These are phyloP conservation scores for Blastocrithidia nonstop DNA, from an alignment of 208 protist genomes.

Conservation along the genomic window DNA sequence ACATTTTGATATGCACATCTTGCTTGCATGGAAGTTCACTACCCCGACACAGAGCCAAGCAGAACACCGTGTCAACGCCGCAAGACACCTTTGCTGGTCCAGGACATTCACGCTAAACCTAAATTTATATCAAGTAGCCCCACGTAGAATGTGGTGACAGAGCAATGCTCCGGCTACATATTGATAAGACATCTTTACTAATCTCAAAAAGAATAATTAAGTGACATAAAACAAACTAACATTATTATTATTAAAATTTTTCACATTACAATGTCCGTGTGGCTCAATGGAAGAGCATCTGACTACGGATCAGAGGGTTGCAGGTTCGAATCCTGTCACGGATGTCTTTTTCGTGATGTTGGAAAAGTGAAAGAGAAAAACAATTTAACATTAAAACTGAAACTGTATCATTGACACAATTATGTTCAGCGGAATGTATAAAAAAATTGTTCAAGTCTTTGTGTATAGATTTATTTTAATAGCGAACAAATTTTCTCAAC, in stretches of 20 bases:
- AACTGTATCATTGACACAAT: too few relatives aligned
- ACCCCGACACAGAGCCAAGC: slow-evolving; percentile 70
- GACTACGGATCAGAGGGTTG: slow-evolving; percentile 83
- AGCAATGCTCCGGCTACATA: slow-evolving; percentile 45
- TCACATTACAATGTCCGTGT: slow-evolving; percentile 29
- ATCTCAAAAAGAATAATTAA: not conserved
- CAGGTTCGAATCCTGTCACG: slow-evolving; percentile 82
- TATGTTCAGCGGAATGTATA: too few relatives aligned
- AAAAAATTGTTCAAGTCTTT: too few relatives aligned
- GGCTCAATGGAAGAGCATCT: slow-evolving; percentile 84
- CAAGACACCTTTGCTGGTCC: slow-evolving; percentile 52
- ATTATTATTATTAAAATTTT: not conserved
- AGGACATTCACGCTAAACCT: slow-evolving; percentile 22
- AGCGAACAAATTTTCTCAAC: too few relatives aligned
- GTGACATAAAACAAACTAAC: not conserved
- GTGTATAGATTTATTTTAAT: too few relatives aligned
- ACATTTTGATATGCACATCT: not conserved
- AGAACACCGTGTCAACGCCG: slow-evolving; percentile 82
- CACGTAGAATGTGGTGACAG: slow-evolving; percentile 73
- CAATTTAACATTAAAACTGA: not conserved
- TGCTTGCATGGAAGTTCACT: not conserved
- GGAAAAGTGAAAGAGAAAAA: not conserved
- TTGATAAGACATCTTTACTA: not conserved
- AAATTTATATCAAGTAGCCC: too few relatives aligned
- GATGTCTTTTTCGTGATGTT: slow-evolving; percentile 15